Base-by-base conservation (phyloP, 2,329 filamentous ascomycete species). In the Colletotrichum musicola region DNA sequence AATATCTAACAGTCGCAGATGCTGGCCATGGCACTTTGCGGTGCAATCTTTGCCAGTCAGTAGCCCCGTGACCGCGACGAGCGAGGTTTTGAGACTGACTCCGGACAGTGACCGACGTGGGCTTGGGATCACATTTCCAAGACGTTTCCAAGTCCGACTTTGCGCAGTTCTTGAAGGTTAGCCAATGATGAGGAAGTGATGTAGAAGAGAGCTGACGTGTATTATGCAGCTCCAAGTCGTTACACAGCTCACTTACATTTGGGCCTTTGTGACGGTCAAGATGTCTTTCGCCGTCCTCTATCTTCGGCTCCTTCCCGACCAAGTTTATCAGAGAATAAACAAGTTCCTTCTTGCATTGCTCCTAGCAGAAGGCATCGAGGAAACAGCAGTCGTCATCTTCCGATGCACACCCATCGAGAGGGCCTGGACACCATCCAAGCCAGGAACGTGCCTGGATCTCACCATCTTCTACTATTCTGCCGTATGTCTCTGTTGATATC, bases 391-490 rank as follows among this genome's bases (percentile, higher is more conserved):
- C 4, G 62, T 70, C 16, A 66, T 68, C 27, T 70, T 72, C n/a
- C 69, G 71, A 47, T 72, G 71, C 13, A 50, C 38, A 16, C 71
- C 71, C 14, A 49, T 72, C n/a, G 42, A 63, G 13, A 68, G 69
- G 22, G 71, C 47, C 13, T 72, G 71, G 71, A 70, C 61, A 20
- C 67, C 70, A 6, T 47, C 64, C 16, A 49, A 54, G 4, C 58
- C 68, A 2, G 71, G 71, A 4, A 63, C 42, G n/a, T 72, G 71
- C 25, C 58, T 71, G 10, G 70, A 72, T 83, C 63, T 84, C 78
- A 69, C 62, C 16, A 22, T 64, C 6, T 71, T 71, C 16, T 71
- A 71, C 27, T 71, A 71, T 16, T 59, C 58, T 25, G 62, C 67
- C 20, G 69, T 71, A 38, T 14, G 66, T 42, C 22, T 22, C 0